Conservation (phyloP, 306 rosid species). For the Fagus sylvatica region DNA sequence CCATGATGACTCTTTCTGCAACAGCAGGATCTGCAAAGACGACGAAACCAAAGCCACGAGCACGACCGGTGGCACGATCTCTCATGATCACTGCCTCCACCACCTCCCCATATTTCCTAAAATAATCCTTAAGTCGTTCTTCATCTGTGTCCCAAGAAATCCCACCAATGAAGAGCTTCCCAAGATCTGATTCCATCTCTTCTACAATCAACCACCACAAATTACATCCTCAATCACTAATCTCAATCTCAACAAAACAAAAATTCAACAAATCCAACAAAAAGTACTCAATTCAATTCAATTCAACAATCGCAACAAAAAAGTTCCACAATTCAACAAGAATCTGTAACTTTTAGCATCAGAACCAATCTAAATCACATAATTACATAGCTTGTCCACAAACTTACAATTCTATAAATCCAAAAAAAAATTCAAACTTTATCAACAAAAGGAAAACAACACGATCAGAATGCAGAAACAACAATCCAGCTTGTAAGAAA, state of each 20-base stretch:
- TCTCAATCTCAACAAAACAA: constrained; percentile 25
- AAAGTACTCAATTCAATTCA: constrained; percentile 15
- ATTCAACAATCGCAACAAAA: constrained; percentile 20
- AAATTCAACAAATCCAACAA: constrained; percentile 32
- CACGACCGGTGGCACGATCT: constrained; percentile 94
- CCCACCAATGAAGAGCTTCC: constrained; percentile 99
- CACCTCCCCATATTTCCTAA: constrained; percentile 84
- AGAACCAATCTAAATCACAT: constrained; percentile 36
- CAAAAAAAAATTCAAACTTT: constrained; percentile 31
- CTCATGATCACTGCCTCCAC: constrained; percentile 95
- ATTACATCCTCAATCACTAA: constrained; percentile 28
- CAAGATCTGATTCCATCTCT: constrained; percentile 92
- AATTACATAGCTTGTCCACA: constrained; percentile 13
- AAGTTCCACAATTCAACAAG: constrained; percentile 30
- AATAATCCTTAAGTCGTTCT: constrained; percentile 83
- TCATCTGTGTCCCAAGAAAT: constrained; percentile 98
- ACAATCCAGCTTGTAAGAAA: constrained; percentile 27
- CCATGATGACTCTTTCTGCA: constrained; percentile 85
- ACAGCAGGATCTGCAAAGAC: constrained; percentile 84
- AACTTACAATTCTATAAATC: constrained; percentile 17
- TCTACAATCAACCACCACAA: constrained; percentile 44
- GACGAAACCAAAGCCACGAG: constrained; percentile 91
- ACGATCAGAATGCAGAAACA: constrained; percentile 58
- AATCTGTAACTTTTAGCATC: constrained; percentile 21
- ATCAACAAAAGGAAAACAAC: constrained; percentile 29